A percentile compares a stretch with the other conserved stretches of the same genome.
Conservation (phyloP, 1,284 basidiomycete genomes). For the Cystobasidium pallidum region DNA sequence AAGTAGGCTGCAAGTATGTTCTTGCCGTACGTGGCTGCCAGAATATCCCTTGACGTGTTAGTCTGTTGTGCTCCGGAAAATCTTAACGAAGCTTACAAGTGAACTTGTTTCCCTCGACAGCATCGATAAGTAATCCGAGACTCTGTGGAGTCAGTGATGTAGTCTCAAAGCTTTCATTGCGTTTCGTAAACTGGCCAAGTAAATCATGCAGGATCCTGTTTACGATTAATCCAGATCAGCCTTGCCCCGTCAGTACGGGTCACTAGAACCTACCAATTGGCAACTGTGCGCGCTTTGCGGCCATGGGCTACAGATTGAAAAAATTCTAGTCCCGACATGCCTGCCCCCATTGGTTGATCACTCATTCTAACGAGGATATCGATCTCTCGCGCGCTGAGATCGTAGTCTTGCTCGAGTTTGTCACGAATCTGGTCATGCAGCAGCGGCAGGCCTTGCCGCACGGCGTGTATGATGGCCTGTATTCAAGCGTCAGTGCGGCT, state of each 20-base stretch:
- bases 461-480: slow-evolving; percentile 60
- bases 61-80: neutral
- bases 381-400: slow-evolving; percentile 68
- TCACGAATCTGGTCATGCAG: slow-evolving; percentile 70
- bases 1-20: slow-evolving; percentile 52
- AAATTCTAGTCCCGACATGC: slow-evolving; percentile 67
- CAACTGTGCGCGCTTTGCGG: slow-evolving; percentile 69
- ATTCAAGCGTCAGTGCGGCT: neutral
- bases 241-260: neutral
- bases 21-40: slow-evolving; percentile 53
- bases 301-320: slow-evolving; percentile 70
- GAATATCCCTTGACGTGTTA: neutral
- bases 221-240: neutral
- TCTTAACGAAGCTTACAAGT: slow-evolving; percentile 63
- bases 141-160: slow-evolving; percentile 67
- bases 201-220: slow-evolving; percentile 83
- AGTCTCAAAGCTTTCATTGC: slow-evolving; percentile 66
- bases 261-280: slow-evolving; percentile 73
- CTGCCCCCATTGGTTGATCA: slow-evolving; percentile 65
- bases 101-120: slow-evolving; percentile 69
- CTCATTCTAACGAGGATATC: slow-evolving; percentile 64
- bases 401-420: slow-evolving; percentile 64
- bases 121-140: slow-evolving; percentile 75
- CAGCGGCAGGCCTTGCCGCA: slow-evolving; percentile 72
- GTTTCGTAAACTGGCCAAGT: slow-evolving; percentile 71